These are phyloP conservation scores for Glycine latifolia DNA, from an alignment of 306 rosid genomes.

Conservation along the genomic window DNA sequence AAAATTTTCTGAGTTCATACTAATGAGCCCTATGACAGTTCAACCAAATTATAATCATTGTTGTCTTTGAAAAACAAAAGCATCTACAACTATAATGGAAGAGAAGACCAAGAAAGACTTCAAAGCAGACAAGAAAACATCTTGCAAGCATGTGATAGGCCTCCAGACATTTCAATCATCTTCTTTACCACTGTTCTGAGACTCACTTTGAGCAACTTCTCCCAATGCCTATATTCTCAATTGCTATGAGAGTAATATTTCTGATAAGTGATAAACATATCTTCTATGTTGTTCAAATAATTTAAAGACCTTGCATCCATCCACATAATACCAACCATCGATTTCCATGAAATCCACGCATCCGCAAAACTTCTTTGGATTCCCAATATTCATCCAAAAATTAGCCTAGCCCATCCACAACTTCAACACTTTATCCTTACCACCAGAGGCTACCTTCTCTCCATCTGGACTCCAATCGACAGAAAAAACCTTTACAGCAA, in stretches of 20 bases:
- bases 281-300: constrained; percentile 31
- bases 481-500: constrained; percentile 69
- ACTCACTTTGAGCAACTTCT: constrained; percentile 33
- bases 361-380: not conserved
- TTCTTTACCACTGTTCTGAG: constrained; percentile 33
- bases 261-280: not conserved
- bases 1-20: not conserved
- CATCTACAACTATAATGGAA: no score
- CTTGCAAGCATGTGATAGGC: not conserved
- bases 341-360: constrained; percentile 41
- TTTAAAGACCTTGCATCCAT: no score
- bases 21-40: not conserved
- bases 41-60: not conserved
- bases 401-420: constrained; percentile 88
- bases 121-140: constrained; percentile 5
- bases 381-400: constrained; percentile 8
- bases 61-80: constrained; percentile 17
- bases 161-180: constrained; percentile 30
- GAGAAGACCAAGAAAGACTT: no score
- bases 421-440: constrained; percentile 87
- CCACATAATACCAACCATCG: constrained; percentile 7
- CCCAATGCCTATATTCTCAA: not conserved
- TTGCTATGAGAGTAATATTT: not conserved
- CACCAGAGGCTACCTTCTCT: constrained; percentile 97
- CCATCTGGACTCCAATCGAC: constrained; percentile 99